Evolutionary conservation across 768 basidiomycete genomes (phyloP), one percentile per base, ranked within the genome.

Genomic region (Butyriboletus loyo): DNA sequence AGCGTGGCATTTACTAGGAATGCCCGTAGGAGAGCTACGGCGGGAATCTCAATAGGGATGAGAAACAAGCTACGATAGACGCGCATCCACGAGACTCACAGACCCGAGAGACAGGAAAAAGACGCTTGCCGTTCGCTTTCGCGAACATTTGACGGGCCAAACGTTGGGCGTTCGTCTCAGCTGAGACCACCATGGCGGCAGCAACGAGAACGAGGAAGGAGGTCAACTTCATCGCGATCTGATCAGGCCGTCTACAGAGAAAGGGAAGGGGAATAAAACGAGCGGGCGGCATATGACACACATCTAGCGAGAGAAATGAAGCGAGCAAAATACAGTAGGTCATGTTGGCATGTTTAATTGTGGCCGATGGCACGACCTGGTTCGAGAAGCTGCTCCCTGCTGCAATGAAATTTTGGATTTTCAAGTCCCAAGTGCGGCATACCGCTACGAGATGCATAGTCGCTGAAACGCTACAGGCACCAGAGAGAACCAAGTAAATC

Each of bases 81-180:
- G 3, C 1, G 28, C n/a, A n/a, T 25, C 15, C 0, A 52, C 15
- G 6, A 44, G 5, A 70, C 72, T 44, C 49, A 78, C 77, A n/a
- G n/a, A n/a, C 49, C 7, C 24, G 55, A n/a, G n/a, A n/a, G 8
- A 68, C 63, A 13, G 66, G 68, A 1, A 75, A 71, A 1, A 54
- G 71, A 22, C 67, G 69, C 42, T 54, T 65, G 22, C 9, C 41
- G n/a, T 82, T 82, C 1, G 78, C 67, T 1, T 72, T 63, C 17
- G 81, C 83, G 27, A 72, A 63, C 5, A 84, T 66, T 13, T 82
- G 81, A 19, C 79, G 80, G 49, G 80, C 77, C 39, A 85, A 54
- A 32, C 83, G 80, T 13, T 75, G 54, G 0, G 75, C 82, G 48
- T 84, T 84, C 42, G 79, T 77, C 48, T 78, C 76, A 13, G 71